Conservation (phyloP, 192 early-diverging fungal genomes). For the Chytriomyces confervae region DNA sequence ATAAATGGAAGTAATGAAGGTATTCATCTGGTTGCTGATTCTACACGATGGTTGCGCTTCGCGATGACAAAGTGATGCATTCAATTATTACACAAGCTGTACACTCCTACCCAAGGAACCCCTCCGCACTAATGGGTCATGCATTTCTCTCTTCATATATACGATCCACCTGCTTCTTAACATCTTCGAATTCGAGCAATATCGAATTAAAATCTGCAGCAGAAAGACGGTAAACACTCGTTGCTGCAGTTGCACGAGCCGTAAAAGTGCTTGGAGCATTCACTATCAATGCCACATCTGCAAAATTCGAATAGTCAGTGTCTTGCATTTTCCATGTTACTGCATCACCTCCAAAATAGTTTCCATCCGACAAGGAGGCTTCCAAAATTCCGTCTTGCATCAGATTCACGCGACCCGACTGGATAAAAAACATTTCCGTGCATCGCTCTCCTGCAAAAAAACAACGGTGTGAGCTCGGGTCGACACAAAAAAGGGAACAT, state of each 20-base stretch:
- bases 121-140: not conserved
- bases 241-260: no score
- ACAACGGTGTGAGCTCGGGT: not conserved
- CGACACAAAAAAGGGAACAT: no score
- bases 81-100: no score
- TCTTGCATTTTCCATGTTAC: not conserved
- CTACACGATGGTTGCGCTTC: no score
- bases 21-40: no score
- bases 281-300: no score
- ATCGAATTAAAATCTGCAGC: no score
- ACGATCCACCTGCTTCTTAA: not conserved
- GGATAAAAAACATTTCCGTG: constrained; percentile 60
- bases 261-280: no score
- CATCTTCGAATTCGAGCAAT: constrained; percentile 8
- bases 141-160: constrained; percentile 13
- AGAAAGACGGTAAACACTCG: no score
- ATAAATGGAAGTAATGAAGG: no score
- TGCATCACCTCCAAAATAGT: constrained; percentile 53
- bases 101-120: not conserved
- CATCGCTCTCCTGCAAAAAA: constrained; percentile 40
- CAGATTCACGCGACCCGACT: constrained; percentile 48
- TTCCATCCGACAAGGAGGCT: constrained; percentile 39
- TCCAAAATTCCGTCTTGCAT: constrained; percentile 41
- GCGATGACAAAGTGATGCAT: no score
- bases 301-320: no score